Evolutionary conservation across 306 rosid species (phyloP).

Genomic region (Acmispon strigosus): DNA sequence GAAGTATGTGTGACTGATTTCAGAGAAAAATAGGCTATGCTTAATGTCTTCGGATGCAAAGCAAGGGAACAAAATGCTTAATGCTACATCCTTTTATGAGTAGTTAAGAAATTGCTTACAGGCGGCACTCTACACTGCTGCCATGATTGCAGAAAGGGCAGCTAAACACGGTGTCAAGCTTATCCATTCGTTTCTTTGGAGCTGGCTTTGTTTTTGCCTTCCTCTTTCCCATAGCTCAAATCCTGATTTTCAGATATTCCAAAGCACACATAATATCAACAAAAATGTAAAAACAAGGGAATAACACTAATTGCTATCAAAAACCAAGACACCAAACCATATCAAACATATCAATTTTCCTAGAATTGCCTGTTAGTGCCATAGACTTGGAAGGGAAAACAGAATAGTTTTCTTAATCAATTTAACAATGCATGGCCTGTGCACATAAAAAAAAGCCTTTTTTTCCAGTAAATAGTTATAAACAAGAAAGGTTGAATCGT

Average conservation of each 20-base stretch:
- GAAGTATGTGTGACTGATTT: background rate
- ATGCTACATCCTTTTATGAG: background rate
- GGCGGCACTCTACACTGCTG: slow-evolving; percentile 82
- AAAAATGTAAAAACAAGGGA: background rate
- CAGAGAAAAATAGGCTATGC: background rate
- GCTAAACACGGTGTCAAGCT: slow-evolving; percentile 93
- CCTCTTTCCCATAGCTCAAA: slow-evolving; percentile 82
- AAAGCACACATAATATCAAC: background rate
- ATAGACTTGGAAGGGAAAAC: background rate
- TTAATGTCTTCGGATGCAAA: background rate
- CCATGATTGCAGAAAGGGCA: slow-evolving; percentile 99
- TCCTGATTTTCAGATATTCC: slow-evolving; percentile 13
- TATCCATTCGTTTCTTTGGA: slow-evolving; percentile 92
- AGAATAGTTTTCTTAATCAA: background rate
- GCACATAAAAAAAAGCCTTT: background rate
- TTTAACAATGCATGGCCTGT: background rate
- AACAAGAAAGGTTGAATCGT: background rate
- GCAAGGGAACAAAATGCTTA: background rate
- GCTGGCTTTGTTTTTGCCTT: slow-evolving; percentile 90
- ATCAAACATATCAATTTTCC: background rate
- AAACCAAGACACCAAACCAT: background rate
- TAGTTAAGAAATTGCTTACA: slow-evolving; percentile 42
- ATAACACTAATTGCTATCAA: background rate
- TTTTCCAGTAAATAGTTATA: background rate
- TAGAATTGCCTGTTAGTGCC: background rate